Evolutionary conservation across 768 basidiomycete genomes (phyloP), one percentile per base, ranked within the genome.

Genomic region (Pilatotrama ljubarskyi): DNA sequence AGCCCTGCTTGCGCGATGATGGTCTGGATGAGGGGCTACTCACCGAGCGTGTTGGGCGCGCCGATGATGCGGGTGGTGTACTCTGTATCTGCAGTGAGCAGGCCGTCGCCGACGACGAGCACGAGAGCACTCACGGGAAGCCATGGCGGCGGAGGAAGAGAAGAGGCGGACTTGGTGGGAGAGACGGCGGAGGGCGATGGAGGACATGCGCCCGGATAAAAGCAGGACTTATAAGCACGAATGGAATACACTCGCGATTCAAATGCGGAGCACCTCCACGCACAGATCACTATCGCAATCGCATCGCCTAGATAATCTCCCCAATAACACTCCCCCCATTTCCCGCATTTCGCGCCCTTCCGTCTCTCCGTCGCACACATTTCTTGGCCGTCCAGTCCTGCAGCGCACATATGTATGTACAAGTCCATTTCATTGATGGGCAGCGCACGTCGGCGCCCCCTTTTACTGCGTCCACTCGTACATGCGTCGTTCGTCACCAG

Each of bases 41-140:
- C 67, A 97, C 96, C 96, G 67, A 98, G 86, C 58, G 96, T 98
- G 82, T 98, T 91, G 69, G 93, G 80, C 54, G 95, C 90, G 43
- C 89, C 91, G 74, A 95, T 81, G 78, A 88, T 80, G 72, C 93
- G 90, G 51, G 89, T 76, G 25, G 83, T 79, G 79, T 86, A 90
- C 65, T 82, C 90, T 91, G 72, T 15, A 55, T 38, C 37, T 18
- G 26, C n/a, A 61, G 43, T 66, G 60, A 52, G 65, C 58, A 58
- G 51, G 40, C 59, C 24, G 48, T 52, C 40, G 59, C 25, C 17
- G 24, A 57, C 15, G 65, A 36, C 62, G 56, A 50, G 60, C 59
- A 58, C 58, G 59, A 65, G 47, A 63, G 54, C 47, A 80, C 84
- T 58, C 59, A 86, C 86, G 80, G 66, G 80, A 51, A 87, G 46